Conservation (phyloP, 257 asterid genomes). For the Ophiorrhiza pumila region DNA sequence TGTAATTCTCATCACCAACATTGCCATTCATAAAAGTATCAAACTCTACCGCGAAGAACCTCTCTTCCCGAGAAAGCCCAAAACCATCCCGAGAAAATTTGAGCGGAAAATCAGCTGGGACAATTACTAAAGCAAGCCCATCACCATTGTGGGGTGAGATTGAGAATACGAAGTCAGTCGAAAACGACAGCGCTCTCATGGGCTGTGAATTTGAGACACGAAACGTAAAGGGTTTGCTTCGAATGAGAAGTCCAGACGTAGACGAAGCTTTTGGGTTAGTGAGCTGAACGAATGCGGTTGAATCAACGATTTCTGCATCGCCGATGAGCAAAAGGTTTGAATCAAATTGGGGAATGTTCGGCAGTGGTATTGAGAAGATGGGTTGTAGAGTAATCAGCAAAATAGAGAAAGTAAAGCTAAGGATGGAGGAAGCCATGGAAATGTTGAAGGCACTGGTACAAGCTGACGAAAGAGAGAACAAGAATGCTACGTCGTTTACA, state of each 20-base stretch:
- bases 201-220: constrained; percentile 13
- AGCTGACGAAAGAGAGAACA: no score
- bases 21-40: constrained; percentile 42
- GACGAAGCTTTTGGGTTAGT: constrained; percentile 48
- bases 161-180: constrained; percentile 70
- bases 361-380: constrained; percentile 38
- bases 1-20: constrained; percentile 51
- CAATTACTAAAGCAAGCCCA: constrained; percentile 58
- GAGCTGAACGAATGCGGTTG: constrained; percentile 42
- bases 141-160: constrained; percentile 57
- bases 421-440: not conserved
- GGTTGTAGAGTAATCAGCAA: constrained; percentile 27
- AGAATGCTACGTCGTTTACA: not conserved
- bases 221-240: constrained; percentile 48
- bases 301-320: constrained; percentile 46
- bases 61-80: constrained; percentile 43
- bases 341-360: constrained; percentile 42
- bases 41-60: constrained; percentile 57
- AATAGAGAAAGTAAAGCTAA: constrained; percentile 4
- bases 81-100: constrained; percentile 32
- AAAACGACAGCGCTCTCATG: constrained; percentile 51
- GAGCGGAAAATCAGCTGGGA: constrained; percentile 36
- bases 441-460: not conserved
- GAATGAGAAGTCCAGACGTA: constrained; percentile 60
- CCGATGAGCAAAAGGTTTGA: constrained; percentile 47